Conservation (phyloP, 208 protist species). For the Leptomonas pyrrhocoris region DNA sequence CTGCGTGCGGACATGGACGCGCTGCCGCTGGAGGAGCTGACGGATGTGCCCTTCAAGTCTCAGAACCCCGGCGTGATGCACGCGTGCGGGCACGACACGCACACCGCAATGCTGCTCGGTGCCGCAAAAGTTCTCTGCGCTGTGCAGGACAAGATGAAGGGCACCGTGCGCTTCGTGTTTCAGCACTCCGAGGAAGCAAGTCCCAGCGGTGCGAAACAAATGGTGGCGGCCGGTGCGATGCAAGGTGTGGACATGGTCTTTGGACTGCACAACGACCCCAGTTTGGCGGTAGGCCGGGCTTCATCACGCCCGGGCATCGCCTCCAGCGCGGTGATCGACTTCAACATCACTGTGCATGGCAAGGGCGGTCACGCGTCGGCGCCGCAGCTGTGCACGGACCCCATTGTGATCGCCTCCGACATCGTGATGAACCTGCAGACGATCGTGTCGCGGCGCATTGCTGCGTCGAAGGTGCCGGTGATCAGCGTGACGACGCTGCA, state of each 20-base stretch:
- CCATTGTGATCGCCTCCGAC: conserved; percentile 60
- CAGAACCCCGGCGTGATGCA: too few species aligned
- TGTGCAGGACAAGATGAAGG: conserved; percentile 48
- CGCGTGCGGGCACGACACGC: too few species aligned
- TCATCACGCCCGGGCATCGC: conserved; percentile 35
- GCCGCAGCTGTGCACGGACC: conserved; percentile 61
- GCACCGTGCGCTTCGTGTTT: conserved; percentile 76
- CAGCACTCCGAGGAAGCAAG: conserved; percentile 69
- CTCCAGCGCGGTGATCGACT: conserved; percentile 58
- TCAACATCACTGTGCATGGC: conserved; percentile 62
- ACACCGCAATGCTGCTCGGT: too few species aligned
- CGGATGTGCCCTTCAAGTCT: too few species aligned
- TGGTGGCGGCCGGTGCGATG: conserved; percentile 53
- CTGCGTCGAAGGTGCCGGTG: conserved; percentile 50
- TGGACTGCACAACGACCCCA: conserved; percentile 46
- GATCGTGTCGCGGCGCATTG: conserved; percentile 61
- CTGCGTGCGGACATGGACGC: too few species aligned
- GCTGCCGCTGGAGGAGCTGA: too few species aligned
- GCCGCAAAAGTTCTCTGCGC: conserved; percentile 49
- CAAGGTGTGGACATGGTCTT: conserved; percentile 65
- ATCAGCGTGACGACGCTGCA: conserved; percentile 60
- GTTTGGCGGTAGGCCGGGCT: conserved; percentile 15
- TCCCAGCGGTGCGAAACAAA: conserved; percentile 51
- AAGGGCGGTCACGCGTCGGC: conserved; percentile 63
- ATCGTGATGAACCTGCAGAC: conserved; percentile 58